Evolutionary conservation across 1,284 basidiomycete species (phyloP), one percentile per base, ranked within the genome.

Genomic region (Paramarasmius palmivorus): DNA sequence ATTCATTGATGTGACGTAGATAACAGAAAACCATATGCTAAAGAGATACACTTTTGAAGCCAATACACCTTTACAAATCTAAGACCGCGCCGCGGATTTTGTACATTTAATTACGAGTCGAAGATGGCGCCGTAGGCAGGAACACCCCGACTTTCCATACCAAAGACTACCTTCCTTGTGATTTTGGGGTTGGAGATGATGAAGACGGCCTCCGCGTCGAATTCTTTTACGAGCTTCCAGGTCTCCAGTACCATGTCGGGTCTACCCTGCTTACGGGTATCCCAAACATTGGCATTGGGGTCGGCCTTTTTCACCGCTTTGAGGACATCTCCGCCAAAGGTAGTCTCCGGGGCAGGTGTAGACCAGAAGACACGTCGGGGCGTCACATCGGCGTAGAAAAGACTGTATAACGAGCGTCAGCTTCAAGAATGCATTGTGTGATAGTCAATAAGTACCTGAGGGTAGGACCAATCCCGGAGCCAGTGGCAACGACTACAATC

Each of bases 41-140:
- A 32, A 32, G 29, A 32, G 29, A 32, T 32, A 32, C 29, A 32
- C 12, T 6, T 32, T 32, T n/a, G n/a, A n/a, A n/a, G n/a, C 29
- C 12, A 32, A 32, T 32, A 32, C 7, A 32, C 29, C 29, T 12
- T 32, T 32, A 6, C 12, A n/a, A n/a, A 32, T 32, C 29, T 32
- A 32, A 32, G 29, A 12, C 29, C 12, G 29, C 29, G 6, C 29
- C 29, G 29, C 29, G 29, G 29, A 12, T 32, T 6, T 32, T 6
- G 29, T 32, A 32, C 29, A 32, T 32, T 12, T 12, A 41, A 50
- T 61, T 61, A 72, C 32, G 72, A 73, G 55, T 74, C 72, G 54
- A 69, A 74, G 26, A 74, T 74, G 32, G 71, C 69, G n/a, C 69
- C 72, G 52, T 70, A 74, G 1, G 72, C 72, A 4, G 71, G 68